Conservation (phyloP, 1,284 basidiomycete species). For the Inonotus obliquus region DNA sequence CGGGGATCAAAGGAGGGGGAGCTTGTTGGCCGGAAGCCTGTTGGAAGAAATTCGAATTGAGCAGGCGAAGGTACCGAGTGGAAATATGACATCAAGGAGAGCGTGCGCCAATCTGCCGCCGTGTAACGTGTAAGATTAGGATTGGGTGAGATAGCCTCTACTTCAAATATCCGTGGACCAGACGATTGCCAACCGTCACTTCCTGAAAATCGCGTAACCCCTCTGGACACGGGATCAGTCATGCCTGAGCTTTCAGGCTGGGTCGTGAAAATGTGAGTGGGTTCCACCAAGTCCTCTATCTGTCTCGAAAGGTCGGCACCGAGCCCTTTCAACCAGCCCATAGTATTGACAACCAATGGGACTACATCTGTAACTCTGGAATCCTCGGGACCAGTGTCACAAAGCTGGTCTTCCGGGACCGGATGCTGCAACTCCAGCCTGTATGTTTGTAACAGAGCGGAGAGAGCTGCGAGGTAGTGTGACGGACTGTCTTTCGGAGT, state of each 20-base stretch:
- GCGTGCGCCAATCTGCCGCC: constrained; percentile 68
- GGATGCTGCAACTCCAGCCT: constrained; percentile 64
- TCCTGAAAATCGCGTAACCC: neutral
- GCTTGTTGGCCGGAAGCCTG: constrained; percentile 9
- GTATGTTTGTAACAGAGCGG: constrained; percentile 68
- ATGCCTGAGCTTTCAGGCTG: constrained; percentile 25
- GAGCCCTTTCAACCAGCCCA: constrained; percentile 95
- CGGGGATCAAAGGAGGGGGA: constrained; percentile 28
- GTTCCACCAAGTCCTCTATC: constrained; percentile 64
- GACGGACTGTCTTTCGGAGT: constrained; percentile 77
- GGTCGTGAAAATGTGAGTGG: constrained; percentile 65
- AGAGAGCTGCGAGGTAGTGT: constrained; percentile 72
- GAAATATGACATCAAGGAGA: constrained; percentile 81
- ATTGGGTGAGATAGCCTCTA: constrained; percentile 27
- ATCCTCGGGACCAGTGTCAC: constrained; percentile 28
- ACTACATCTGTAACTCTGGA: constrained; percentile 49
- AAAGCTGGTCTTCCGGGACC: constrained; percentile 16
- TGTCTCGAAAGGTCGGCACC: constrained; percentile 76
- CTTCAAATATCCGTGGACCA: neutral
- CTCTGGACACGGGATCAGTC: constrained; percentile 19
- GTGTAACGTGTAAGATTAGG: constrained; percentile 48
- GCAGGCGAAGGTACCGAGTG: constrained; percentile 51
- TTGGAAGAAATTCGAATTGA: neutral
- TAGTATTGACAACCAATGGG: constrained; percentile 91
- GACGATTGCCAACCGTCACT: neutral